Evolutionary conservation across 1,139 yeast genomes (phyloP).

Genomic region (Chernovozyma aurita): DNA sequence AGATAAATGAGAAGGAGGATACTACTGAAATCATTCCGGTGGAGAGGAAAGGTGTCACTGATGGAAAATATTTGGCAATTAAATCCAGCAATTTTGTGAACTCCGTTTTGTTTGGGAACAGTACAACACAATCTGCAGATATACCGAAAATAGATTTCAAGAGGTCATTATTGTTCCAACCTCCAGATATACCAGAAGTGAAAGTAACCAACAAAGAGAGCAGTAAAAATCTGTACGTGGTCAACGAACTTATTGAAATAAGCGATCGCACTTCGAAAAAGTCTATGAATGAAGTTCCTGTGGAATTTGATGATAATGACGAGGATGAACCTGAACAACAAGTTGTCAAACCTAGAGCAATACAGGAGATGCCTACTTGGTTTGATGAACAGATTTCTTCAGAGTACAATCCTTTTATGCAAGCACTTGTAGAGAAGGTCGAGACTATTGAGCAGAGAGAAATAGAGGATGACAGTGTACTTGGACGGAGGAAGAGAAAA

Average conservation of each 20-base stretch:
- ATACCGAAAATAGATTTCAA: neutral
- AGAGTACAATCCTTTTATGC: slow-evolving; percentile 12
- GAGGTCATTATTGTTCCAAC: neutral
- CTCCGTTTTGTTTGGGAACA: neutral
- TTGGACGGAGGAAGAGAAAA: slow-evolving; percentile 7
- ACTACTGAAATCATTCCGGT: neutral
- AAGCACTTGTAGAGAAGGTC: slow-evolving; percentile 3
- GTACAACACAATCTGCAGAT: neutral
- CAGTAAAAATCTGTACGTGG: neutral
- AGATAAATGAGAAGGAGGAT: neutral
- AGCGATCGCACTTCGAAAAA: neutral
- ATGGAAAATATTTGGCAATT: neutral
- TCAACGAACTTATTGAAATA: neutral
- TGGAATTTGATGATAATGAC: slow-evolving; percentile 8
- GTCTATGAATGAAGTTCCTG: neutral
- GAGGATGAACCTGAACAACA: slow-evolving; percentile 1
- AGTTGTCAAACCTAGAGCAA: slow-evolving; percentile 1
- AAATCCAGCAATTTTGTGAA: neutral
- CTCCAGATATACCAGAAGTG: too few species aligned
- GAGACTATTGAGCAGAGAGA: neutral
- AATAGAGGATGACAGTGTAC: neutral
- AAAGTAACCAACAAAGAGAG: neutral
- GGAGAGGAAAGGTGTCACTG: neutral
- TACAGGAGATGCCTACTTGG: slow-evolving; percentile 27
- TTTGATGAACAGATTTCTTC: slow-evolving; percentile 19